Base-by-base conservation (phyloP, 371 early-diverging fungal species). In the Mortierella sp. region DNA sequence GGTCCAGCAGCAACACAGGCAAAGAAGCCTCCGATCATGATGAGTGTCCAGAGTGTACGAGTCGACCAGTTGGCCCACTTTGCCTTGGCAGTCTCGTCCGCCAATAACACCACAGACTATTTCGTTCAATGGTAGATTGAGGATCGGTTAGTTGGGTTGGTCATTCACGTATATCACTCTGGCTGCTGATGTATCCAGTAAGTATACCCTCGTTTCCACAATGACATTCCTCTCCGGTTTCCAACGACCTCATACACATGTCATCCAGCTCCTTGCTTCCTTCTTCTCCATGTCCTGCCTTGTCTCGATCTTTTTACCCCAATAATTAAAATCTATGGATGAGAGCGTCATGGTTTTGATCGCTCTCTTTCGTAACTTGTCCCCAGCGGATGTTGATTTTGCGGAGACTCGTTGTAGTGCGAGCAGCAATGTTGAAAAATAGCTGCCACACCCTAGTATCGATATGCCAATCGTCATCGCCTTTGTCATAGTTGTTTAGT, bases 1-100 rank as follows among this genome's bases (percentile, higher is more conserved):
- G 95, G 96, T 12, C 98, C 98, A 16, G 94, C 91, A 14, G 95
- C 94, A 44, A 98, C 90, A 35, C 97, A 93, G 46, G 90, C 87
- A 55, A 96, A 90, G 88, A 98, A 98, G 14, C 93, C 92, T 35
- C 88, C 92, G 71, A 98, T 95, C 98, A 99, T 98, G 73, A 97
- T 90, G 21, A 97, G 83, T 1, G 97, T 98, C 89, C 96, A 96
- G 12, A 96, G 84, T 21, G 96, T 93, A 71, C 99, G 94, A 18
- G 94, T 92, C 79, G 92, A 92, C 95, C 94, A 94, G 80, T 96
- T 96, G 68, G 88, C 89, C 96, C 96, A 95, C 88, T 93, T 95
- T 73, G 92, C 92, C 70, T 91, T 86, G 21, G 88, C 76, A 63
- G 90, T 79, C 71, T 95, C 90, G 46, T 90, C 89, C 46, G 85